These are phyloP conservation scores for Rhizopogon vinicolor DNA, from an alignment of 768 basidiomycete species.

Conservation along the genomic window DNA sequence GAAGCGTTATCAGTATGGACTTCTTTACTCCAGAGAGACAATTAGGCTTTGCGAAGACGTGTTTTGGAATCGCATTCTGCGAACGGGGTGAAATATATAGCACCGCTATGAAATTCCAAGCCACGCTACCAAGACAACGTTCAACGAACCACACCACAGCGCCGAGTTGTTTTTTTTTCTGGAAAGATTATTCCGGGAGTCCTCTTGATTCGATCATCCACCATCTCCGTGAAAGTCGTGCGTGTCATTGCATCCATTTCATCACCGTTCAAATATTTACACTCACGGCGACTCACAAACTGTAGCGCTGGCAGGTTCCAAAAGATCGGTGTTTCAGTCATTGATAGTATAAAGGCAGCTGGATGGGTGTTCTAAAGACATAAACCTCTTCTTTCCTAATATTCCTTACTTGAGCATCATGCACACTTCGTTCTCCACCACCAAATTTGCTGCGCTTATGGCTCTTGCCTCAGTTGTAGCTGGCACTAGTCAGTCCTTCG, in stretches of 20 bases:
- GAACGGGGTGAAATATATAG: too few relatives aligned
- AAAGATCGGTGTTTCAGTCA: too few relatives aligned
- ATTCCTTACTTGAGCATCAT: constrained; percentile 5
- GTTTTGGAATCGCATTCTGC: too few relatives aligned
- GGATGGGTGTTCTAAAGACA: not conserved
- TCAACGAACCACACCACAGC: too few relatives aligned
- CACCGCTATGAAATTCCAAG: too few relatives aligned
- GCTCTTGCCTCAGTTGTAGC: not conserved
- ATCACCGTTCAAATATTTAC: not conserved
- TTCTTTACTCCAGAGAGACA: too few relatives aligned
- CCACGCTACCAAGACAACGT: too few relatives aligned
- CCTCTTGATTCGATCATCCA: not conserved
- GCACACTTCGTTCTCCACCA: constrained; percentile 12
- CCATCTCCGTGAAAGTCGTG: not conserved
- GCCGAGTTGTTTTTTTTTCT: too few relatives aligned
- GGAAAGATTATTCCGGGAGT: too few relatives aligned
- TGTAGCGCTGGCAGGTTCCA: not conserved
- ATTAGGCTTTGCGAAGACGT: too few relatives aligned
- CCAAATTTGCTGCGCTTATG: constrained; percentile 7
- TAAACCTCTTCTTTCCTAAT: not conserved
- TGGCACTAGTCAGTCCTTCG: constrained; percentile 12
- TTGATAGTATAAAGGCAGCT: constrained; percentile 15
- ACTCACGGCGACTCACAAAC: not conserved
- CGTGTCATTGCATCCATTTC: not conserved
- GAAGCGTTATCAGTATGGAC: too few relatives aligned